Conservation (phyloP, 2,329 filamentous ascomycete genomes). For the Penicillium palitans region DNA sequence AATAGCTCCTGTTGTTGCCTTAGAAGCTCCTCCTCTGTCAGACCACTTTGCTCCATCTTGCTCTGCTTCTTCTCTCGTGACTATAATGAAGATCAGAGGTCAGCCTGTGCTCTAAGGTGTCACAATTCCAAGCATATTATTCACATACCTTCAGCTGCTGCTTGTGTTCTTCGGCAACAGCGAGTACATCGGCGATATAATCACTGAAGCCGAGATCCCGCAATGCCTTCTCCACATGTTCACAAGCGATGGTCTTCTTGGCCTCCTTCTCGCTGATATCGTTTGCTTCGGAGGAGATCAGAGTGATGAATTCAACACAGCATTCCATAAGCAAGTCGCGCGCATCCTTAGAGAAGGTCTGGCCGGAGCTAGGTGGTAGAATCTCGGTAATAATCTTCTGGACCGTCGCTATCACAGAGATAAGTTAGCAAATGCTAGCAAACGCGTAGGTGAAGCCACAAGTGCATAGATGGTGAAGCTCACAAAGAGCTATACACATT, state of each 20-base stretch:
- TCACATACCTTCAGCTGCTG: slow-evolving; percentile 78
- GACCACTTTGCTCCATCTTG: slow-evolving; percentile 91
- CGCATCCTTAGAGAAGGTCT: slow-evolving; percentile 92
- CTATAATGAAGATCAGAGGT: slow-evolving; percentile 48
- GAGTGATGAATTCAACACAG: slow-evolving; percentile 97
- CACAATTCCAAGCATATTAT: neutral
- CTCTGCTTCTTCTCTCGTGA: slow-evolving; percentile 95
- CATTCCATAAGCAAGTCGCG: slow-evolving; percentile 96
- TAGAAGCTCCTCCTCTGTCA: slow-evolving; percentile 86
- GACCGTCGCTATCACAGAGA: slow-evolving; percentile 58
- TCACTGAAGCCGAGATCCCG: slow-evolving; percentile 90
- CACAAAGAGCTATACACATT: neutral
- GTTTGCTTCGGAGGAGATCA: slow-evolving; percentile 98
- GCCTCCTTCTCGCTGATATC: slow-evolving; percentile 98
- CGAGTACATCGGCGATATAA: slow-evolving; percentile 83
- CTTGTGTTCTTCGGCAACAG: slow-evolving; percentile 88
- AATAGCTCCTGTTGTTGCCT: slow-evolving; percentile 91
- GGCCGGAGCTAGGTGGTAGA: slow-evolving; percentile 70
- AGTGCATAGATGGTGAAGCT: neutral
- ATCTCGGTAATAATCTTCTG: slow-evolving; percentile 93
- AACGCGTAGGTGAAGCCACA: neutral
- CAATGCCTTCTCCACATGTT: slow-evolving; percentile 94
- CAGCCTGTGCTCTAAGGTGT: neutral
- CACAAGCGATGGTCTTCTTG: slow-evolving; percentile 98
- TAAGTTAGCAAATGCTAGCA: slow-evolving; percentile 12